Base-by-base conservation (phyloP, 1,284 basidiomycete species). In the Pulveroboletus sp. region DNA sequence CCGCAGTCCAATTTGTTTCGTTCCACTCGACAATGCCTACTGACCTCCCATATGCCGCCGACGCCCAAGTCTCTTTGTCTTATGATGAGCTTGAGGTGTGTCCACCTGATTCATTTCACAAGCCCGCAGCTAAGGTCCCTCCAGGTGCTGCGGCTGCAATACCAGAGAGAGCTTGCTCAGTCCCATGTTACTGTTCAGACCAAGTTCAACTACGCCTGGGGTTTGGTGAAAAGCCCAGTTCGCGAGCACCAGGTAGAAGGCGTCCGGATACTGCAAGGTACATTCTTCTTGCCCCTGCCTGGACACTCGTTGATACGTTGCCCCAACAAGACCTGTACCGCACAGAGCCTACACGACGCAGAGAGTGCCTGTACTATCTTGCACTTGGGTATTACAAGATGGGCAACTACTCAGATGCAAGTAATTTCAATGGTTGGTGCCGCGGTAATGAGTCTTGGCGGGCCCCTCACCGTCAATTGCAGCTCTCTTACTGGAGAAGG, bases 121-220 rank as follows among this genome's bases (percentile, higher is more conserved):
- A 33, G 35, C 44, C 13, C 15, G 47, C 46, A 21, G 37, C 56
- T 64, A 17, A 52, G 21, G 50, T 53, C 36, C 47, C 32, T 52
- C 42, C 64, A 95, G 92, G 92, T 95, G 11, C 77, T 98, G 45
- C 79, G 86, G 56, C 69, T 82, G 56, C 95, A 98, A 70, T 96
- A 96, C 75, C 84, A 93, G 78, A 91, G 87, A 72, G 95, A 98
- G 72, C 78, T 87, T 32, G 76, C 83, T 3, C 86, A 93, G 62
- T 84, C 87, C 41, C 94, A 98, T 72, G 83, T 97, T 56, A 94
- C 93, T 4, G 85, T 91, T 3, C 97, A 99, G 77, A 96, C 94
- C 52, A 97, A 95, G 75, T 99, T 99, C 80, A 99, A 99, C 78
- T 96, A 91, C 73, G 91, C 95, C 59, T 95, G 93, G 94, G 96